Base-by-base conservation (phyloP, 805 yeast genomes). In the Blastobotrys americana region DNA sequence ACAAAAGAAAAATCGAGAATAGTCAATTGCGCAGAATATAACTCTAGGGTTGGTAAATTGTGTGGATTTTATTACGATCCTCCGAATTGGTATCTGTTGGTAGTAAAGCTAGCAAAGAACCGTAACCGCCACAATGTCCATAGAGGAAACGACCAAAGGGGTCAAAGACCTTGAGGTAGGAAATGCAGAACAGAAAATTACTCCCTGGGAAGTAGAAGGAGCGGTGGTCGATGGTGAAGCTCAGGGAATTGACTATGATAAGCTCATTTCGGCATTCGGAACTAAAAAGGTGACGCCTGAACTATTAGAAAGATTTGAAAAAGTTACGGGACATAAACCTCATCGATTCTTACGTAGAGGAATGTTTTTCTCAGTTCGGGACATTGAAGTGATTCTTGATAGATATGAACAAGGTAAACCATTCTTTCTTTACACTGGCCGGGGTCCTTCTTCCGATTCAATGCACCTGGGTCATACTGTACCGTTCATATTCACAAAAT, bases 161-260 rank as follows among this genome's bases (percentile, higher is more conserved):
- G 43, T 21, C 6, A 37, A 44, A 19, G 23, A 21, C 17, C 22
- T 42, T 18, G 42, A 28, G 8, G 28, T 41, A 3, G 15, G 18
- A 20, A 15, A 27, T 17, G 39, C 38, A 22, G 60, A 54, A 25
- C 89, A 82, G 60, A 72, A 69, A 28, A 73, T 84, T 48, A 93
- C 98, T 1, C 98, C 98, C 40, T 93, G 98, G 98, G 98, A 93
- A 63, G 98, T 93, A 23, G 96, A 85, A 66, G 98, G 97, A 47
- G 97, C 97, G 2, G 94, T 90, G 39, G 96, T 87, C 46, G 95
- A 89, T 57, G 98, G 98, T 44, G 72, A 82, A 56, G 77, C 84
- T n/a, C 89, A 84, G 63, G 88, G 79, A 21, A 89, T 93, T 55
- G 96, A 93, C 68, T 93, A 93, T 62, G 90, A 86, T 47, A 87